Conservation (phyloP, 495 filamentous ascomycete genomes). For the Aspergillus egyptiacus region DNA sequence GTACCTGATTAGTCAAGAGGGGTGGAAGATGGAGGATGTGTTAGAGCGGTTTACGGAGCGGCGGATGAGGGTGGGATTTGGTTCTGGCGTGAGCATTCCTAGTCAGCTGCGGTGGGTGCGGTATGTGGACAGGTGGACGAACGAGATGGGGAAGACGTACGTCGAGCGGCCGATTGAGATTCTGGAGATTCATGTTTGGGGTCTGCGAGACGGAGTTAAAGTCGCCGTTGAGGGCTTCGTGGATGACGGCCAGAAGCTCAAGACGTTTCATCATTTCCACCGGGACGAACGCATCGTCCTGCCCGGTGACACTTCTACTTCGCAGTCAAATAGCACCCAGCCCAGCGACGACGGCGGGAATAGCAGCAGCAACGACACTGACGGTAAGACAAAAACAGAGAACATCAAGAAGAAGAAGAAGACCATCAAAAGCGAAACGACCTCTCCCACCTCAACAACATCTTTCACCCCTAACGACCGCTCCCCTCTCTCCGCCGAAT, state of each 20-base stretch:
- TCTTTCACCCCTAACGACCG: not conserved
- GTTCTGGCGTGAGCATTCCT: slow-evolving; percentile 85
- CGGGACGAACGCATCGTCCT: slow-evolving; percentile 68
- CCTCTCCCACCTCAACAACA: not conserved
- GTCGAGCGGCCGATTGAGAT: slow-evolving; percentile 80
- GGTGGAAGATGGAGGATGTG: slow-evolving; percentile 75
- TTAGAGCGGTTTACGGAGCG: slow-evolving; percentile 77
- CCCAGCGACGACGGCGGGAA: not conserved
- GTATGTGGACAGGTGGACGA: slow-evolving; percentile 88
- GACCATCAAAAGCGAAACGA: not conserved
- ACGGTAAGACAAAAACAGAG: too few relatives aligned
- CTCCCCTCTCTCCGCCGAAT: slow-evolving; percentile 12
- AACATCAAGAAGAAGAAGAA: not conserved
- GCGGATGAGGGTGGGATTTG: slow-evolving; percentile 84
- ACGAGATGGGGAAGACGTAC: slow-evolving; percentile 64
- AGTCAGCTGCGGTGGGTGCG: slow-evolving; percentile 81
- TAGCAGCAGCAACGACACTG: slow-evolving; percentile 5
- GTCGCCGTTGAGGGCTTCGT: slow-evolving; percentile 79
- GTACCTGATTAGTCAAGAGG: slow-evolving; percentile 85
- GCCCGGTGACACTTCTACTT: slow-evolving; percentile 31
- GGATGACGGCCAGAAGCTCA: slow-evolving; percentile 81
- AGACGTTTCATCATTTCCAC: slow-evolving; percentile 74
- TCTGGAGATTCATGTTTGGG: slow-evolving; percentile 84
- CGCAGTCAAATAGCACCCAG: not conserved
- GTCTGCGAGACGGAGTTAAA: slow-evolving; percentile 80